These are phyloP conservation scores for Mycotypha africana DNA, from an alignment of 371 early-diverging fungal species.

Conservation along the genomic window DNA sequence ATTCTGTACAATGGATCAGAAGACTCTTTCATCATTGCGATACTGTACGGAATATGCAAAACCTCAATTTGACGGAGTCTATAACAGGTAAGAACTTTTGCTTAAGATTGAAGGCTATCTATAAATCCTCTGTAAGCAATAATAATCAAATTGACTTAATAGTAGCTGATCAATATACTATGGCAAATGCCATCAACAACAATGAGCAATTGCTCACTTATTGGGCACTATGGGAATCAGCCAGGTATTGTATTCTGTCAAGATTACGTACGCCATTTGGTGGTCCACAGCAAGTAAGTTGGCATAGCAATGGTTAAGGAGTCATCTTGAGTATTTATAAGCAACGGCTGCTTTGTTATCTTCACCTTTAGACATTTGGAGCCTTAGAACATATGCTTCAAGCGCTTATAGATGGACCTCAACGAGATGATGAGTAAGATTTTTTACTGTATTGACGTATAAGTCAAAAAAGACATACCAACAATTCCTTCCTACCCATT, in stretches of 20 bases:
- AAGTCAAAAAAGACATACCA: too few relatives aligned
- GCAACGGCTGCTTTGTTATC: too few relatives aligned
- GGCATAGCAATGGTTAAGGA: background rate
- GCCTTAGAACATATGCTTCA: constrained; percentile 60
- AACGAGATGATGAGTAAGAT: too few relatives aligned
- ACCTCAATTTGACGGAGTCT: too few relatives aligned
- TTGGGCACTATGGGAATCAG: constrained; percentile 78
- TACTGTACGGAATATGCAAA: constrained; percentile 19
- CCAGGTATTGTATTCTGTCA: constrained; percentile 69
- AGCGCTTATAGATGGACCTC: constrained; percentile 10
- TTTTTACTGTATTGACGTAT: too few relatives aligned
- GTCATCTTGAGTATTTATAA: too few relatives aligned
- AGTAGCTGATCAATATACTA: constrained; percentile 12
- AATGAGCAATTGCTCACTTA: constrained; percentile 40
- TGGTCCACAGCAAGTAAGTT: constrained; percentile 60
- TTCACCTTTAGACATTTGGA: constrained; percentile 61
- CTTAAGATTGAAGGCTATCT: too few relatives aligned
- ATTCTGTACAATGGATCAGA: constrained; percentile 35
- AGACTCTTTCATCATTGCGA: constrained; percentile 36
- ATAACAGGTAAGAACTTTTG: too few relatives aligned
- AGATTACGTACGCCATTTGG: constrained; percentile 75
- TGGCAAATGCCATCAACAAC: constrained; percentile 24
- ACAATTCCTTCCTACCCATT: too few relatives aligned
- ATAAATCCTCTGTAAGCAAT: too few relatives aligned
- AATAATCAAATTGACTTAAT: too few relatives aligned